These are phyloP conservation scores for Macrolepiota dolichaula DNA, from an alignment of 768 basidiomycete species.

Conservation along the genomic window DNA sequence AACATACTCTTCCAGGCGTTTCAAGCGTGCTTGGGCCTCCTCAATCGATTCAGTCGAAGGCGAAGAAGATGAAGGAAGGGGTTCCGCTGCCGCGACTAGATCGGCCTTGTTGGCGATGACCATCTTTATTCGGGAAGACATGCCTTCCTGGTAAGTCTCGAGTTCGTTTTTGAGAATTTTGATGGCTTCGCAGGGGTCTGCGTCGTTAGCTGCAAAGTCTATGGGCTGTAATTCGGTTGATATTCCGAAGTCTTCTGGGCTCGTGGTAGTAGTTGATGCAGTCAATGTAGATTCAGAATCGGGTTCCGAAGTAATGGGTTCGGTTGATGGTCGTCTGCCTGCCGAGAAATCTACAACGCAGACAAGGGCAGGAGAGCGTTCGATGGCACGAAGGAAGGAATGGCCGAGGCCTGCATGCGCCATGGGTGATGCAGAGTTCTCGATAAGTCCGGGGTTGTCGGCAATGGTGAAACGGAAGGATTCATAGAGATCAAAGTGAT, in stretches of 20 bases:
- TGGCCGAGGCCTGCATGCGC: slow-evolving; percentile 78
- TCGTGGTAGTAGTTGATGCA: neutral
- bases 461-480: slow-evolving; percentile 90
- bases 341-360: slow-evolving; percentile 90
- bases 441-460: slow-evolving; percentile 94
- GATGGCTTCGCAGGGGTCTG: slow-evolving; percentile 75
- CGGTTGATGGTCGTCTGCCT: slow-evolving; percentile 19
- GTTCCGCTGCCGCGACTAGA: slow-evolving; percentile 49
- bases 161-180: slow-evolving; percentile 74
- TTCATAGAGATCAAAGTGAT: slow-evolving; percentile 63
- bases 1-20: slow-evolving; percentile 54
- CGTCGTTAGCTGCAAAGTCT: neutral
- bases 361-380: slow-evolving; percentile 83
- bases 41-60: slow-evolving; percentile 44
- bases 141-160: slow-evolving; percentile 74
- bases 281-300: neutral
- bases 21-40: slow-evolving; percentile 55
- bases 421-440: slow-evolving; percentile 40
- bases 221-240: neutral
- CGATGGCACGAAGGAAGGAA: slow-evolving; percentile 89
- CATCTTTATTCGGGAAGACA: slow-evolving; percentile 73
- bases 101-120: slow-evolving; percentile 97
- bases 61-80: neutral
- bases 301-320: neutral
- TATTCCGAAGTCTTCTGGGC: neutral